Evolutionary conservation across 345 rosid genomes (phyloP), one percentile per base, ranked within the genome.

Genomic region (Camelina sativa): DNA sequence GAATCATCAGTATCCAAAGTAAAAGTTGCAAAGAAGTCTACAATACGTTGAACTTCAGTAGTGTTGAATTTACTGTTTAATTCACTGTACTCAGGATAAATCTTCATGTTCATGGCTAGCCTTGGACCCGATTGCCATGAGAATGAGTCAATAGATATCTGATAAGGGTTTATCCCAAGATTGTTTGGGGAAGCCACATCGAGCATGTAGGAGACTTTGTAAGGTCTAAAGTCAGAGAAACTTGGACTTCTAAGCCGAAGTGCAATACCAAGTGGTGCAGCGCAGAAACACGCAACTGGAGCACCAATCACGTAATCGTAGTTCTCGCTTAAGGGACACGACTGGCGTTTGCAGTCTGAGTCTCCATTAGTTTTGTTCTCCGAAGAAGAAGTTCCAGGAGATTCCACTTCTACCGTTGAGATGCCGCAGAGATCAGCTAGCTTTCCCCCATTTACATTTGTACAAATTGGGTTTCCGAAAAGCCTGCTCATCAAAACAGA

Each of bases 381-480:
- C 1, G 70, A 69, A 22, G 71, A 69, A 25, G 71, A 67, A 20
- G 32, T 80, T 63, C 70, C 74, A 22, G 77, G 77, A 64, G 77
- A 52, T 66, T 85, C 83, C 38, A 25, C 47, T 43, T 67, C 80
- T 52, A 40, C 38, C 0, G 10, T 56, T 38, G 60, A 66, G n/a
- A 20, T 13, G 13, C 84, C 83, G 55, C 94, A 89, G 57, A 84
- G 83, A 8, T 55, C 52, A 61, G 37, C 72, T 51, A 85, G 59
- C 53, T 75, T 79, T 5, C 62, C 73, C 30, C 47, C 82, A 51
- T 80, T 82, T 59, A 73, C 77, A 35, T 70, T 75, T 71, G 69
- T 28, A 63, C 92, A 89, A 22, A 88, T 67, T 17, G 89, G 89
- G 68, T 89, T 89, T 5, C 83, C 92, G 23, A 71, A 64, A 63